These are phyloP conservation scores for Verticillium isaacii DNA, from an alignment of 2,329 filamentous ascomycete species.

Conservation along the genomic window DNA sequence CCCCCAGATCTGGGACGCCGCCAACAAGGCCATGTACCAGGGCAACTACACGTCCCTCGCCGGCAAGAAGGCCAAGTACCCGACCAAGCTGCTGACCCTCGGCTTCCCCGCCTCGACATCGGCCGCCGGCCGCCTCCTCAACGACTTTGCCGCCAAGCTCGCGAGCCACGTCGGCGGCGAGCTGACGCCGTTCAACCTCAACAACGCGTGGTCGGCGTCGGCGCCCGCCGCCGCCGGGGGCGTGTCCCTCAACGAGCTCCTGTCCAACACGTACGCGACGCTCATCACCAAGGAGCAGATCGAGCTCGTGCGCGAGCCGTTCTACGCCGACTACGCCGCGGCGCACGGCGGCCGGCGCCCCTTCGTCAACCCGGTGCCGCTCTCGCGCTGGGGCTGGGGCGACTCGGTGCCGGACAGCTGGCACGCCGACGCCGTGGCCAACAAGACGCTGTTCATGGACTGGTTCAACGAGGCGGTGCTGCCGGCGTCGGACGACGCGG, in stretches of 20 bases:
- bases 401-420: slow-evolving; percentile 19
- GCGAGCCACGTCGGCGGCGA: slow-evolving; percentile 19
- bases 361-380: slow-evolving; percentile 29
- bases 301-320: slow-evolving; percentile 29
- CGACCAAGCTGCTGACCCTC: slow-evolving; percentile 22
- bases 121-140: slow-evolving; percentile 15
- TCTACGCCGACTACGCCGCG: slow-evolving; percentile 32
- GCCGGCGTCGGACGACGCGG: not conserved
- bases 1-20: slow-evolving; percentile 25
- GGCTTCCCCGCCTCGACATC: slow-evolving; percentile 17
- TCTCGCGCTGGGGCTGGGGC: slow-evolving; percentile 29
- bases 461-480: slow-evolving; percentile 26
- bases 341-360: slow-evolving; percentile 26
- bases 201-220: slow-evolving; percentile 18
- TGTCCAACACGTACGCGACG: slow-evolving; percentile 28
- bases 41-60: slow-evolving; percentile 25
- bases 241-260: slow-evolving; percentile 15
- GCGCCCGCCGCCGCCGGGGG: slow-evolving; percentile 13
- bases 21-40: slow-evolving; percentile 24
- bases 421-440: slow-evolving; percentile 18
- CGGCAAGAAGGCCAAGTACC: slow-evolving; percentile 1
- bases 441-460: slow-evolving; percentile 24
- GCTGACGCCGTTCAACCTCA: slow-evolving; percentile 14
- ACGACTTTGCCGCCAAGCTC: slow-evolving; percentile 21
- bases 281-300: slow-evolving; percentile 33